Conservation (phyloP, 441 rosid genomes). For the Melastoma candidum region DNA sequence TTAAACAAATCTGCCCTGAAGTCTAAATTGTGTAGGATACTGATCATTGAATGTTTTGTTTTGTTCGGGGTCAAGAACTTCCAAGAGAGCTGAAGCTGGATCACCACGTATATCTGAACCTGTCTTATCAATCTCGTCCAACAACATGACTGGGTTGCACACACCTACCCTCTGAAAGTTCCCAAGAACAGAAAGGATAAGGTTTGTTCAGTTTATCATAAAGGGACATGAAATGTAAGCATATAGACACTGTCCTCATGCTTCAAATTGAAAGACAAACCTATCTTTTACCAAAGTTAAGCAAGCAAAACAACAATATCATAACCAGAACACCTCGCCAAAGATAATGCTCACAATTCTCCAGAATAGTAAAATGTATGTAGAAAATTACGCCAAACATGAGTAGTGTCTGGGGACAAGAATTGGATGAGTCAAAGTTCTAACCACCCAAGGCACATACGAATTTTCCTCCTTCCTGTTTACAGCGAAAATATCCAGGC, state of each 20-base stretch:
- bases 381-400: too few relatives aligned
- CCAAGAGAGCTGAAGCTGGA: conserved; percentile 97
- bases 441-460: too few relatives aligned
- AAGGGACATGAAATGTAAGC: conserved; percentile 4
- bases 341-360: too few relatives aligned
- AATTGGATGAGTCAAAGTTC: too few relatives aligned
- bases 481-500: too few relatives aligned
- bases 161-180: conserved; percentile 71
- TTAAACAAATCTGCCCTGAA: conserved; percentile 6
- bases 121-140: conserved; percentile 99
- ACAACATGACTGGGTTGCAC: conserved; percentile 93
- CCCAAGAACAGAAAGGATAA: conserved; percentile 18
- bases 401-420: too few relatives aligned
- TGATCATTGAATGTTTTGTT: conserved; percentile 90
- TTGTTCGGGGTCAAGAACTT: conserved; percentile 99
- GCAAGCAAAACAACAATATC: neutral
- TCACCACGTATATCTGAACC: conserved; percentile 98
- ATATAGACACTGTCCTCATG: neutral
- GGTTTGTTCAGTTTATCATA: neutral
- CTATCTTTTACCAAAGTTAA: conserved; percentile 2
- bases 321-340: too few relatives aligned
- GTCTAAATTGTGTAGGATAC: conserved; percentile 53
- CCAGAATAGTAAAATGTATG: too few relatives aligned
- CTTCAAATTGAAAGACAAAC: neutral
- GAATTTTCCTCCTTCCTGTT: too few relatives aligned